Evolutionary conservation across 176 grass and related monocot species (phyloP).

Genomic region (Urochloa ruziziensis): DNA sequence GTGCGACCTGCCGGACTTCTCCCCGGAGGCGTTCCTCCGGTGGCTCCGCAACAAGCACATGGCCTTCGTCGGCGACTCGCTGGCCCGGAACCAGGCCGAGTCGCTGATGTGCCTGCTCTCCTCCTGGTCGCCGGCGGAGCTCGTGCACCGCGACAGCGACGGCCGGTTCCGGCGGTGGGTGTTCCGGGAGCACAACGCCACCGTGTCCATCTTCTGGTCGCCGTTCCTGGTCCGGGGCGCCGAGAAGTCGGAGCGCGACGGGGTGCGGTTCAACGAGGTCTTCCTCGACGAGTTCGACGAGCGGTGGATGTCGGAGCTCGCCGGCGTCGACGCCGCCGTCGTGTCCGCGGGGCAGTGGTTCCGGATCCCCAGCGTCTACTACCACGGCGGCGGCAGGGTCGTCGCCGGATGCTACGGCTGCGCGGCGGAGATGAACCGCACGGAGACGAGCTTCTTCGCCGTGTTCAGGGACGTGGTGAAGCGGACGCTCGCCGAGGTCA

Average conservation of each 20-base stretch:
- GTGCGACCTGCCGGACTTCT: constrained; percentile 57
- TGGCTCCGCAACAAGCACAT: constrained; percentile 56
- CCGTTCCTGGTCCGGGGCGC: constrained; percentile 55
- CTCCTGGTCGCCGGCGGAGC: constrained; percentile 14
- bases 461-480: constrained; percentile 50
- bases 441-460: constrained; percentile 67
- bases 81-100: constrained; percentile 80
- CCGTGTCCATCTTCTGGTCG: constrained; percentile 81
- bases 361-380: constrained; percentile 64
- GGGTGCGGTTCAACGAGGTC: constrained; percentile 57
- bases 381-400: constrained; percentile 40
- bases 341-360: constrained; percentile 85
- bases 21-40: constrained; percentile 44
- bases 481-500: constrained; percentile 45
- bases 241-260: constrained; percentile 60
- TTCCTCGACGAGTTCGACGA: constrained; percentile 71
- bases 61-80: constrained; percentile 76
- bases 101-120: constrained; percentile 80
- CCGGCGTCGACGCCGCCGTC: constrained; percentile 36
- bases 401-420: constrained; percentile 77
- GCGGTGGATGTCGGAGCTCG: constrained; percentile 55
- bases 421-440: constrained; percentile 50
- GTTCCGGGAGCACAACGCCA: constrained; percentile 61
- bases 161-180: constrained; percentile 61
- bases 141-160: constrained; percentile 45